Evolutionary conservation across 768 basidiomycete genomes (phyloP).

Genomic region (Boletus vinaceobasis): DNA sequence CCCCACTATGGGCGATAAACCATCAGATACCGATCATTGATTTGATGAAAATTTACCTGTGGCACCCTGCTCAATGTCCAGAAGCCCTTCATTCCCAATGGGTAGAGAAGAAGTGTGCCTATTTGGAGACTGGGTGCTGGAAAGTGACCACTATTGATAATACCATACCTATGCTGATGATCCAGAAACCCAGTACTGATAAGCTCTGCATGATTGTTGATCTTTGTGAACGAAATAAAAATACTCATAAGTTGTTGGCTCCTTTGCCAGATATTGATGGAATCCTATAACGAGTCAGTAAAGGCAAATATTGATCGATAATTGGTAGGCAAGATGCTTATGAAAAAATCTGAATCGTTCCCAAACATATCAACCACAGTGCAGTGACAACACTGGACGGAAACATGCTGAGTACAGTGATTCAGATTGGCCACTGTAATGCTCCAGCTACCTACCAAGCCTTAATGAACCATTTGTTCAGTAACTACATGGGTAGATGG

Average conservation of each 20-base stretch:
- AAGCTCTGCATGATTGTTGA: slow-evolving; percentile 1
- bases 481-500: neutral
- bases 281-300: slow-evolving; percentile 6
- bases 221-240: slow-evolving; percentile 9
- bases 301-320: neutral
- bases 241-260: slow-evolving; percentile 8
- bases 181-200: neutral
- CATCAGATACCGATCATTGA: neutral
- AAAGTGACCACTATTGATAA: neutral
- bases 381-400: slow-evolving; percentile 38
- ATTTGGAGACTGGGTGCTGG: neutral
- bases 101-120: neutral
- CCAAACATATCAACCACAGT: slow-evolving; percentile 18
- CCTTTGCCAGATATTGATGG: no score
- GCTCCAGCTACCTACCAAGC: no score
- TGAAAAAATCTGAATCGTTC: slow-evolving; percentile 12
- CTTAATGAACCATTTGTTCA: no score
- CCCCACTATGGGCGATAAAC: neutral
- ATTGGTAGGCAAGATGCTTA: slow-evolving; percentile 20
- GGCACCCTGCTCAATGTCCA: neutral
- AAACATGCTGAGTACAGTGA: no score
- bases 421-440: no score
- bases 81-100: neutral
- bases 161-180: slow-evolving; percentile 3
- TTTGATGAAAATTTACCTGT: neutral